Base-by-base conservation (phyloP, 805 yeast genomes). In the Scheffersomyces amazonensis region DNA sequence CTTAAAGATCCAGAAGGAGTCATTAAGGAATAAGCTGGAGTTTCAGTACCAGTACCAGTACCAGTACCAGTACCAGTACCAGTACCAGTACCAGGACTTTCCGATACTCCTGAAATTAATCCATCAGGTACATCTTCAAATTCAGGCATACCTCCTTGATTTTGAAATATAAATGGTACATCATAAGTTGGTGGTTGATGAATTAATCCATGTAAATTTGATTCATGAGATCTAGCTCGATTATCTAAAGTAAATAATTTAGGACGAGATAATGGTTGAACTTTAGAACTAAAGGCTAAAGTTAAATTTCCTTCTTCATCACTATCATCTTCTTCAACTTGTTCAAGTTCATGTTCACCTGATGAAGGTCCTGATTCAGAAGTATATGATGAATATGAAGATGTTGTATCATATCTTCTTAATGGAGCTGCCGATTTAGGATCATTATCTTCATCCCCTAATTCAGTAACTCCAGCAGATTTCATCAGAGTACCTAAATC, bases 281-380 rank as follows among this genome's bases (percentile, higher is more conserved):
- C 56, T 43, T 69, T 68, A 3, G 75, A 67, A 2, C 69, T 50
- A 44, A 73, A 69, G 19, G 70, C 72, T 28, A 73, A 54, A 1
- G 76, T 71, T 39, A 73, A 52, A 43, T 72, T 68, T 1, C 66
- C 74, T 34, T 66, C 75, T 23, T 55, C 65, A 15, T 67, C 75
- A 22, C 62, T 62, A 5, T 62, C 72, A 5, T 27, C 30, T 8
- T 27, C 30, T 5, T 32, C 60, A n/a, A n/a, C n/a, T n/a, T n/a
- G n/a, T n/a, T n/a, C n/a, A n/a, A n/a, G n/a, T 13, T 40, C 47
- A 11, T 46, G 50, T 10, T 38, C 46, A 32, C 41, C 36, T 2
- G 54, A 47, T 11, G 52, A 46, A 5, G 52, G 35, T 17, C 42
- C 35, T 8, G 45, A 39, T n/a, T 33, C 32, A 7, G 44, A 38